Conservation (phyloP, 164 flowering plant genomes). For the Annona cherimola region DNA sequence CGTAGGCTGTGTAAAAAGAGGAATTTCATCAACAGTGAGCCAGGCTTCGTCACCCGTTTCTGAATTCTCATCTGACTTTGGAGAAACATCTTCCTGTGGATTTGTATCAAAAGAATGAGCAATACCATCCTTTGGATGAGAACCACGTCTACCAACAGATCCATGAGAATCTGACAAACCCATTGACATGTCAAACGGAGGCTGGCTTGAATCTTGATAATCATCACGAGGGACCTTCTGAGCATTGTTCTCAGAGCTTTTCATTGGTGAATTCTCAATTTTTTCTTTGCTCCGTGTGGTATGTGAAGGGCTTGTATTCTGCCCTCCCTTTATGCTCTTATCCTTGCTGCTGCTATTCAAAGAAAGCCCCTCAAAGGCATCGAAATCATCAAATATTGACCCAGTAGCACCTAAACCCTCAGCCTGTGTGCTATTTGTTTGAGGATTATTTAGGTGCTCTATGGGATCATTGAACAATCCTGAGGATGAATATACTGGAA, state of each 20-base stretch:
- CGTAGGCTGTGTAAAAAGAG: slow-evolving; percentile 86
- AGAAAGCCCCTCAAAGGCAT: neutral
- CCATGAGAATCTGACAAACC: slow-evolving; percentile 35
- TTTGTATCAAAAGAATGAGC: slow-evolving; percentile 27
- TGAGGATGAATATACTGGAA: neutral
- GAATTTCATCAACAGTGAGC: slow-evolving; percentile 85
- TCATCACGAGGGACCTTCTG: slow-evolving; percentile 36
- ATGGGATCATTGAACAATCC: neutral
- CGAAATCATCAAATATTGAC: neutral
- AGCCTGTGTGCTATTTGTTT: neutral
- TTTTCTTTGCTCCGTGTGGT: slow-evolving; percentile 22
- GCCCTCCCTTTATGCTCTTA: neutral
- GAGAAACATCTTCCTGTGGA: slow-evolving; percentile 33
- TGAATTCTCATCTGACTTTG: slow-evolving; percentile 37
- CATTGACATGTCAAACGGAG: slow-evolving; percentile 46
- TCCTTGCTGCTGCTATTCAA: neutral
- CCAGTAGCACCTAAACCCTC: neutral
- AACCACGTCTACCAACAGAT: slow-evolving; percentile 28
- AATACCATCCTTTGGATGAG: slow-evolving; percentile 34
- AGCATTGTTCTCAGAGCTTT: slow-evolving; percentile 27
- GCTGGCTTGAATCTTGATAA: slow-evolving; percentile 38
- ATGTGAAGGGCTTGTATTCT: neutral
- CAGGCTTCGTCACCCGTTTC: slow-evolving; percentile 61
- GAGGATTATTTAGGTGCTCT: neutral
- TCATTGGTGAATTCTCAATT: slow-evolving; percentile 30